These are phyloP conservation scores for Salvia hispanica DNA, from an alignment of 257 asterid genomes.

Conservation along the genomic window DNA sequence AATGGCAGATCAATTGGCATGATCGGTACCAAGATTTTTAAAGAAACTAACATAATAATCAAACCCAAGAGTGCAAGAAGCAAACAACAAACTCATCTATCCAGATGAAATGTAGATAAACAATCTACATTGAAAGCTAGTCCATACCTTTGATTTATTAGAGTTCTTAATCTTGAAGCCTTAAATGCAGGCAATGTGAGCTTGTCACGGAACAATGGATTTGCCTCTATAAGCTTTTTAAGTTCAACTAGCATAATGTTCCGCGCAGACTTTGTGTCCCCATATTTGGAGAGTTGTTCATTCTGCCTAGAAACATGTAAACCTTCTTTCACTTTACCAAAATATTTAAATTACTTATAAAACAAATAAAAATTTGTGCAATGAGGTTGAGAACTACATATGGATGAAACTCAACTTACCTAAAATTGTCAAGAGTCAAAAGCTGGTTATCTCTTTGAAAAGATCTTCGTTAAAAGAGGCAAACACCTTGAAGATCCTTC, in stretches of 20 bases:
- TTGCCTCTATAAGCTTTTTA: slow-evolving; percentile 93
- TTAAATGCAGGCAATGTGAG: slow-evolving; percentile 82
- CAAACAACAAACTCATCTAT: slow-evolving; percentile 26
- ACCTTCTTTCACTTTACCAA: slow-evolving; percentile 64
- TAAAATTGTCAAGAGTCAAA: slow-evolving; percentile 80
- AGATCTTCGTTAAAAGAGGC: slow-evolving; percentile 96
- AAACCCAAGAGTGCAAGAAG: slow-evolving; percentile 16
- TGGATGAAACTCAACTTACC: slow-evolving; percentile 48
- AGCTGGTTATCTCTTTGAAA: slow-evolving; percentile 94
- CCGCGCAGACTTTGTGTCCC: slow-evolving; percentile 94
- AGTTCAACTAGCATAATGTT: slow-evolving; percentile 91
- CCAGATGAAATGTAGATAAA: slow-evolving; percentile 17
- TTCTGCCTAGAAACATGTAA: slow-evolving; percentile 69
- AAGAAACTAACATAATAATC: slow-evolving; percentile 14
- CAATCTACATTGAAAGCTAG: slow-evolving; percentile 21
- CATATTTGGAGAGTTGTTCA: slow-evolving; percentile 95
- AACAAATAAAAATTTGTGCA: background rate
- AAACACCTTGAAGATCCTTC: slow-evolving; percentile 95
- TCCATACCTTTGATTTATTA: slow-evolving; percentile 83
- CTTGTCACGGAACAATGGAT: slow-evolving; percentile 94
- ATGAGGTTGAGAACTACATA: slow-evolving; percentile 13
- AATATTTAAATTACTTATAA: background rate
- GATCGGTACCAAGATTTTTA: background rate
- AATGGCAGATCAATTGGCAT: slow-evolving; percentile 29
- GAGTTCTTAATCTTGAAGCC: slow-evolving; percentile 89